These are phyloP conservation scores for Boletellus ananiceps DNA, from an alignment of 768 basidiomycete species.

Conservation along the genomic window DNA sequence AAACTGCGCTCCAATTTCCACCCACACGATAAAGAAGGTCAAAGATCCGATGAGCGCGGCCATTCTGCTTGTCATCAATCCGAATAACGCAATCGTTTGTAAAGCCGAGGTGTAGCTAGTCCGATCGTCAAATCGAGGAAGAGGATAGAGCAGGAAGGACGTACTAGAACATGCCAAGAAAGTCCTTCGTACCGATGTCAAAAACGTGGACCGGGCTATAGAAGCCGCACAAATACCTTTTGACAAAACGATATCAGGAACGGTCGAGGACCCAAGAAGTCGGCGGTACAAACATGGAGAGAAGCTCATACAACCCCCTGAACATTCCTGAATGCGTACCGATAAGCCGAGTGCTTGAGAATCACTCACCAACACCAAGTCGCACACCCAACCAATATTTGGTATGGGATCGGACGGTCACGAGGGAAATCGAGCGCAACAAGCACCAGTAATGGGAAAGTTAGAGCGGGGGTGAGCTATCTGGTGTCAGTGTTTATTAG, in stretches of 20 bases:
- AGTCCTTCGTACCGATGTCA: conserved; percentile 42
- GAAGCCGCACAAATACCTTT: conserved; percentile 42
- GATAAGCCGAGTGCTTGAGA: background rate
- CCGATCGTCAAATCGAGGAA: conserved; percentile 3
- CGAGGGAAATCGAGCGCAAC: conserved; percentile 72
- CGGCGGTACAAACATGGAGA: conserved; percentile 37
- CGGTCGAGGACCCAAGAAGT: background rate
- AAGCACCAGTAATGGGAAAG: conserved; percentile 59
- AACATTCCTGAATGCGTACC: conserved; percentile 9
- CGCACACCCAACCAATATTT: conserved; percentile 51
- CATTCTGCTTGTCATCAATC: conserved; percentile 60
- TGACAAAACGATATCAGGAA: conserved; percentile 9
- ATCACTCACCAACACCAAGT: conserved; percentile 59
- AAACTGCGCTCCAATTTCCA: conserved; percentile 11
- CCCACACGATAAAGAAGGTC: conserved; percentile 51
- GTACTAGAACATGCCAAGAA: conserved; percentile 36
- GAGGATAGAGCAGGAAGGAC: background rate
- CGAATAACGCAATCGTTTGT: conserved; percentile 66
- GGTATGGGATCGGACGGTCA: conserved; percentile 54
- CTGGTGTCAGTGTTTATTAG: background rate
- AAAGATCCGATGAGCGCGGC: conserved; percentile 59
- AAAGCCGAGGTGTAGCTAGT: conserved; percentile 31
- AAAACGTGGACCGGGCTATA: conserved; percentile 33
- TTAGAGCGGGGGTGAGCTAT: conserved; percentile 54
- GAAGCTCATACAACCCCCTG: conserved; percentile 58